Evolutionary conservation across 768 basidiomycete species (phyloP).

Genomic region (Agrocybe praecox): DNA sequence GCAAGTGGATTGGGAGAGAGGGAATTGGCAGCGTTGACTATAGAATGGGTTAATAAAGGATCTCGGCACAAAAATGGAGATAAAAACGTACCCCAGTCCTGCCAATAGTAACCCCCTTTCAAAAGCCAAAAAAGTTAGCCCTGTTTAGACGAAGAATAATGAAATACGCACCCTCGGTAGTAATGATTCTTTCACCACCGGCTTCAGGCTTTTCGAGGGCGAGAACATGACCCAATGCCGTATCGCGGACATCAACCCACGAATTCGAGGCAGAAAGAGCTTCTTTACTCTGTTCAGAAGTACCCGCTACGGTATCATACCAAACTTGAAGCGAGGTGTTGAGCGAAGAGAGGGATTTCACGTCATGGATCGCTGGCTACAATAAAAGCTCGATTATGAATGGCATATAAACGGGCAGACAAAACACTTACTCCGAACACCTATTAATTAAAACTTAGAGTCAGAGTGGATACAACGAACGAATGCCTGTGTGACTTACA

Average conservation of each 20-base stretch:
- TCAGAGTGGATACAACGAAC: not conserved
- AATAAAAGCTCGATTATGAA: not conserved
- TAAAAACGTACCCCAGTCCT: constrained; percentile 34
- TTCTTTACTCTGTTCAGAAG: constrained; percentile 17
- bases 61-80: not conserved
- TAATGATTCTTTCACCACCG: constrained; percentile 57
- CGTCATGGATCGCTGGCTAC: constrained; percentile 47
- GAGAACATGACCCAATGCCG: constrained; percentile 54
- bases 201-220: constrained; percentile 54
- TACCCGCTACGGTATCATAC: constrained; percentile 26
- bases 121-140: not conserved
- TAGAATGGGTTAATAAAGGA: not conserved
- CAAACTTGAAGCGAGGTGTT: constrained; percentile 37
- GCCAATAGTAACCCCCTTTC: constrained; percentile 29
- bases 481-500: constrained; percentile 3
- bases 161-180: constrained; percentile 32
- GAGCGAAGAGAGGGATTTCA: constrained; percentile 32
- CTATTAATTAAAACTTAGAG: not conserved
- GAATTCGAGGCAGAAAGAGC: constrained; percentile 13
- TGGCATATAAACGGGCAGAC: not conserved
- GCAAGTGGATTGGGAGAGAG: constrained; percentile 25
- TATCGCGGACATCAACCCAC: constrained; percentile 57
- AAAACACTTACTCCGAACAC: constrained; percentile 10
- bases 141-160: not conserved
- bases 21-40: constrained; percentile 35